Evolutionary conservation across 495 filamentous ascomycete genomes (phyloP).

Genomic region (Daldinia childiae): DNA sequence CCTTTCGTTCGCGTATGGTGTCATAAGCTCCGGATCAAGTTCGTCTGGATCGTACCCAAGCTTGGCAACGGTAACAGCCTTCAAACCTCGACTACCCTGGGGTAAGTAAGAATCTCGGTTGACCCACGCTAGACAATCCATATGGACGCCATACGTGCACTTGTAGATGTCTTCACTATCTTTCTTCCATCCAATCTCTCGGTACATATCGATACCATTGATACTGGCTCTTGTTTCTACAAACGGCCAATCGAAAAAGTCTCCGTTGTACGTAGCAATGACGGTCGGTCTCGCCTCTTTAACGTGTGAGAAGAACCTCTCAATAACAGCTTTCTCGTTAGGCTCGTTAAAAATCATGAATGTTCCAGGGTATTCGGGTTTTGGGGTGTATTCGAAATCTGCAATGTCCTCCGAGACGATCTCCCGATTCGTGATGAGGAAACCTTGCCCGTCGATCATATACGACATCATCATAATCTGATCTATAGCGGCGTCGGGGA

Average conservation of each 20-base stretch:
- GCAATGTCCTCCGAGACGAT: constrained; percentile 97
- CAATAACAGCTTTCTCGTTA: constrained; percentile 85
- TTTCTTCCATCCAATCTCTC: constrained; percentile 94
- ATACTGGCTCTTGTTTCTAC: constrained; percentile 92
- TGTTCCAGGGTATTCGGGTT: constrained; percentile 90
- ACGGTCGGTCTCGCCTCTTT: constrained; percentile 95
- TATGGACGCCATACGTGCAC: constrained; percentile 93
- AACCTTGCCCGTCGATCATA: constrained; percentile 99
- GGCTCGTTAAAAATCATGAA: constrained; percentile 99
- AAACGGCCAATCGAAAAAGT: constrained; percentile 99
- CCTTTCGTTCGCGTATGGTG: constrained; percentile 87
- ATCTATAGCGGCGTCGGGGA: constrained; percentile 94
- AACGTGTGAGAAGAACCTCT: constrained; percentile 94
- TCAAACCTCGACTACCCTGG: constrained; percentile 95
- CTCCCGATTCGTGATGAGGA: constrained; percentile 97
- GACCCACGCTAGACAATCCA: constrained; percentile 99
- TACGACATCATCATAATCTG: constrained; percentile 99
- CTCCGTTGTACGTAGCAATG: constrained; percentile 99
- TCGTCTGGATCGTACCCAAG: constrained; percentile 98
- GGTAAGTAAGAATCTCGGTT: constrained; percentile 98
- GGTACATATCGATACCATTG: constrained; percentile 99
- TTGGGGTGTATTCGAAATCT: constrained; percentile 98
- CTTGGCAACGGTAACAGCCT: constrained; percentile 97
- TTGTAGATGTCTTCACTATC: constrained; percentile 96
- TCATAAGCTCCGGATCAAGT: constrained; percentile 98